Base-by-base conservation (phyloP, 345 rosid species). In the Chamaenerion angustifolium region DNA sequence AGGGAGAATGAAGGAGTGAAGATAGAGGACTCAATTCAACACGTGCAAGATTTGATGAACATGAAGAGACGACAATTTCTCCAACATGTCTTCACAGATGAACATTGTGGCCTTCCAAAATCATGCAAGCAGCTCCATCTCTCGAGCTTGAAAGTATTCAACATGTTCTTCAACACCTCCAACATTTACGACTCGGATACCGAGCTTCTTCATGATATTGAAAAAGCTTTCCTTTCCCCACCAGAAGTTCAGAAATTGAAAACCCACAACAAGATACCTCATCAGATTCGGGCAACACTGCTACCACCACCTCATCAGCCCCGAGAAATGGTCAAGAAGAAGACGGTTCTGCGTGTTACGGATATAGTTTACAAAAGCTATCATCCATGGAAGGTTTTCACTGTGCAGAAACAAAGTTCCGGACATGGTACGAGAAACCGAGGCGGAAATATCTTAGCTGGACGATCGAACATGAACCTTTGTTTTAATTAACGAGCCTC, bases 161-260 rank as follows among this genome's bases (percentile, higher is more conserved):
- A 59, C 18, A 73, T 75, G 79, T 77, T 81, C 58, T 77, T 58
- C 50, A 49, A 71, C 64, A 64, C 79, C 35, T 59, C 62, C 46
- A 81, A 77, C 51, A 60, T 63, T 42, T 75, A 40, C 40, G 76
- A 77, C 52, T 72, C 81, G 0, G 40, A 60, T 18, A 64, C 58
- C 0, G 69, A 63, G 15, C 21, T 77, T 68, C 45, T 75, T 40
- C 60, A 48, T 11, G 80, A 83, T 62, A 75, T 83, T 54, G 67
- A 69, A 42, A 71, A 76, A 27, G 82, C 87, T 11, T 66, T 83
- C 16, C 63, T 73, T 42, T 49, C 57, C 49, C 87, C 84, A 9
- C 52, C 60, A 16, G 31, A 54, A 47, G 57, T 73, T 21, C 19
- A 5, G 8, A 5, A 31, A 31, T 31, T 31, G 1, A 31, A 31